These are phyloP conservation scores for Amanita muscaria DNA, from an alignment of 768 basidiomycete genomes.

Conservation along the genomic window DNA sequence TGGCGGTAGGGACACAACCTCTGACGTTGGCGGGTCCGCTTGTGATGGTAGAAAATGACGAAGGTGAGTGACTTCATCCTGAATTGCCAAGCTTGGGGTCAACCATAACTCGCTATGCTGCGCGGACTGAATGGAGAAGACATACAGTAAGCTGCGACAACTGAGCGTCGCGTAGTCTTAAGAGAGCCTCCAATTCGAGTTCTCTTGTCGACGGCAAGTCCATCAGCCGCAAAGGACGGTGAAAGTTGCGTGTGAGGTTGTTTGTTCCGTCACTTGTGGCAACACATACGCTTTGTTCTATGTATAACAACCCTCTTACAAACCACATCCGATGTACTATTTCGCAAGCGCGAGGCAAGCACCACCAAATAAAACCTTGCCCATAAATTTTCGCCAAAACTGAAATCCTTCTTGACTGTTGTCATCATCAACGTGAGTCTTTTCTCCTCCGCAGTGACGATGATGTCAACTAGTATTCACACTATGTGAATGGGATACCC, in stretches of 20 bases:
- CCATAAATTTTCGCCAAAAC: background rate
- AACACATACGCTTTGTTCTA: too few relatives aligned
- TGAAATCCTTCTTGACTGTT: background rate
- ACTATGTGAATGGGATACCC: constrained; percentile 57
- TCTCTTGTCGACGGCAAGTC: constrained; percentile 67
- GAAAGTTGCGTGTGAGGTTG: background rate
- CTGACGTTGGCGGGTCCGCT: constrained; percentile 48
- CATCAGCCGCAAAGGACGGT: constrained; percentile 30
- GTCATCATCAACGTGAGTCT: constrained; percentile 16
- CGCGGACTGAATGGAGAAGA: constrained; percentile 3
- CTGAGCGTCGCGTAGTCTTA: constrained; percentile 70
- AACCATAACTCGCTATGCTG: constrained; percentile 9
- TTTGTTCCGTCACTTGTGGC: background rate
- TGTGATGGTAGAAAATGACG: constrained; percentile 58
- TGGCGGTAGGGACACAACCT: constrained; percentile 63
- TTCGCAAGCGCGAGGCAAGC: constrained; percentile 1
- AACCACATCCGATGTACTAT: too few relatives aligned
- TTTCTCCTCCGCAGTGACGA: constrained; percentile 15
- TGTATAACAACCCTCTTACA: too few relatives aligned
- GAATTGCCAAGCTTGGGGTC: constrained; percentile 14
- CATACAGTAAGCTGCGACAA: constrained; percentile 65
- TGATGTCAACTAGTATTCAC: constrained; percentile 63
- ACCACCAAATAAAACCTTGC: constrained; percentile 4
- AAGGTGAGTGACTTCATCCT: constrained; percentile 70
- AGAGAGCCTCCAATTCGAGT: constrained; percentile 69